Percentiles rank a stretch among this genome's conserved stretches.
Evolutionary conservation across 768 basidiomycete genomes (phyloP).

Genomic region (Leccinum pellstonianum): DNA sequence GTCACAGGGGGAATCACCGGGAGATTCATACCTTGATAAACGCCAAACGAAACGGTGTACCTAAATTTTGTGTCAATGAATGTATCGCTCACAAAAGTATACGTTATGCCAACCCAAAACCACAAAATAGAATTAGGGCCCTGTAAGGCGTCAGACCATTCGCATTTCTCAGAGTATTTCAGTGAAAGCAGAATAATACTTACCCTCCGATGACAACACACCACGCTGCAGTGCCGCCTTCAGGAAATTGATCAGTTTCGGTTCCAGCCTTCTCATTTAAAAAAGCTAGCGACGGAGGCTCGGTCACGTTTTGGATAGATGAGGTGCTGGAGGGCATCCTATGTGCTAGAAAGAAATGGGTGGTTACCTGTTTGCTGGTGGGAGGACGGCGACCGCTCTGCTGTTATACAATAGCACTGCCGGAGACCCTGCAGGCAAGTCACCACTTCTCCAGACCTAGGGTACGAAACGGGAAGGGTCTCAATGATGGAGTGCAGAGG

Average conservation of each 20-base stretch:
- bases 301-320: background rate
- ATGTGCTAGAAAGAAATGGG: background rate
- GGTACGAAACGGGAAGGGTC: background rate
- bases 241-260: conserved; percentile 21
- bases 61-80: conserved; percentile 19
- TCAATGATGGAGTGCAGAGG: background rate
- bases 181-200: background rate
- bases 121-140: conserved; percentile 32
- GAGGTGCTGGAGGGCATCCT: conserved; percentile 8
- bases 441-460: too few species aligned
- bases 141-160: conserved; percentile 13
- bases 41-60: conserved; percentile 37
- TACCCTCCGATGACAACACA: conserved; percentile 24
- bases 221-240: conserved; percentile 31
- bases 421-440: background rate
- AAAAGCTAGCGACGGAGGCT: background rate
- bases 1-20: background rate
- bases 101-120: conserved; percentile 28
- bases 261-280: background rate
- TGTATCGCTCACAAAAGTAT: background rate
- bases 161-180: background rate
- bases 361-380: background rate
- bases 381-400: background rate
- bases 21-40: conserved; percentile 36
- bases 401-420: background rate